A percentile compares a stretch with the other conserved stretches of the same genome.
Conservation (phyloP, 495 filamentous ascomycete species). For the Xylaria curta region DNA sequence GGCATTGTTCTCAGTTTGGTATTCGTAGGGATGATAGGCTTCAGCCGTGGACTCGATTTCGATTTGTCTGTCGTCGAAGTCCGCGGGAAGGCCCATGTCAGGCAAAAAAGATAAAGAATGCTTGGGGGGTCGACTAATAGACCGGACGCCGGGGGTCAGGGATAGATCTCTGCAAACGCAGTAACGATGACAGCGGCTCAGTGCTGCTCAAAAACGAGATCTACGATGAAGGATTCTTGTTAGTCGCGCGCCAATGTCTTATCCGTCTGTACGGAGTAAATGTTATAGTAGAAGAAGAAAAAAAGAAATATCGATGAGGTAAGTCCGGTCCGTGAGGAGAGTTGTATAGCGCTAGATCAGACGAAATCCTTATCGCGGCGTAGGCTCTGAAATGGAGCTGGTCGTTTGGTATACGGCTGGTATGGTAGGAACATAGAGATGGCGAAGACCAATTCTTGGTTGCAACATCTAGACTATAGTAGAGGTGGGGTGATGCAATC, state of each 20-base stretch:
- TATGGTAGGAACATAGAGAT: neutral
- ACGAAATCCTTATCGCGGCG: neutral
- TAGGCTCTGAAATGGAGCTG: neutral
- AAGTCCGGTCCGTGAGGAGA: constrained; percentile 10
- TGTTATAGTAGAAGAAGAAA: neutral
- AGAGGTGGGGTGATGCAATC: constrained; percentile 20
- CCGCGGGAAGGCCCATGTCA: constrained; percentile 64
- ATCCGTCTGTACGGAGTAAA: neutral
- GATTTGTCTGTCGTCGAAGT: constrained; percentile 64
- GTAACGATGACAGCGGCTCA: constrained; percentile 6
- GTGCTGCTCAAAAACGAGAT: constrained; percentile 12
- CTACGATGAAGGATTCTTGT: neutral
- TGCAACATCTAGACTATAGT: neutral
- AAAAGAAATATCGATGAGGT: neutral
- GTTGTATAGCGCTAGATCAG: neutral
- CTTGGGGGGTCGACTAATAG: constrained; percentile 11
- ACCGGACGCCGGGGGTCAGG: constrained; percentile 18
- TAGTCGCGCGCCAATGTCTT: neutral
- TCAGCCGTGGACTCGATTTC: constrained; percentile 59
- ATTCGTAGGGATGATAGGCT: constrained; percentile 71
- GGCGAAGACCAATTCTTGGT: neutral
- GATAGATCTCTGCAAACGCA: constrained; percentile 9
- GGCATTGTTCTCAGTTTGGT: constrained; percentile 83
- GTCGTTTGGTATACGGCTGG: neutral
- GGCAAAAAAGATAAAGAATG: constrained; percentile 46